Conservation (phyloP, 1,284 basidiomycete species). For the Chiua sp. region DNA sequence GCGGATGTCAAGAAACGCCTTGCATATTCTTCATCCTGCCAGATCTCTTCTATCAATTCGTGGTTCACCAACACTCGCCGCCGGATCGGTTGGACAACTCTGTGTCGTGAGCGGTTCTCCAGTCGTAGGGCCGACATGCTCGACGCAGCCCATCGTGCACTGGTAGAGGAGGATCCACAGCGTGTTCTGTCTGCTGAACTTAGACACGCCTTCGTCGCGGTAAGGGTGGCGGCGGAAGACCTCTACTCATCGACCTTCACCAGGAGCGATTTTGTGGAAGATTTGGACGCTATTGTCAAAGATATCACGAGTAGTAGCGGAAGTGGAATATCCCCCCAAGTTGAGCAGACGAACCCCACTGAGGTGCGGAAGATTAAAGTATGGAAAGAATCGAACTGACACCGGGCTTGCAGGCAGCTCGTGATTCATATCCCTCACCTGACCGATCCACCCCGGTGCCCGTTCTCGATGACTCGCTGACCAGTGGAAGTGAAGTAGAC, state of each 20-base stretch:
- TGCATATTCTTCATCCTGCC: slow-evolving; percentile 23
- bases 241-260: slow-evolving; percentile 37
- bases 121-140: slow-evolving; percentile 43
- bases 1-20: slow-evolving; percentile 36
- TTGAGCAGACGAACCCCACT: neutral
- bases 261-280: slow-evolving; percentile 34
- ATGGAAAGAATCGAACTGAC: neutral
- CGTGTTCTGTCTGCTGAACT: slow-evolving; percentile 24
- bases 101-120: slow-evolving; percentile 43
- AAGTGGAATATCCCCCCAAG: neutral
- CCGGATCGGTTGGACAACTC: slow-evolving; percentile 53
- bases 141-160: slow-evolving; percentile 44
- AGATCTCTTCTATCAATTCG: slow-evolving; percentile 42
- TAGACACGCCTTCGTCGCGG: slow-evolving; percentile 34
- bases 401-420: neutral
- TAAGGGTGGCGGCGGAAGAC: slow-evolving; percentile 36
- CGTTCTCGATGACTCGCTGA: neutral
- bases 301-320: slow-evolving; percentile 23
- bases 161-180: slow-evolving; percentile 34
- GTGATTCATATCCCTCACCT: slow-evolving; percentile 1
- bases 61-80: slow-evolving; percentile 55
- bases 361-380: neutral
- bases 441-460: slow-evolving; percentile 1
- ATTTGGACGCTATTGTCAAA: slow-evolving; percentile 33
- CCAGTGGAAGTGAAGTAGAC: slow-evolving; percentile 9